These are phyloP conservation scores for Dalbergia cochinchinensis DNA, from an alignment of 306 rosid genomes.

Conservation along the genomic window DNA sequence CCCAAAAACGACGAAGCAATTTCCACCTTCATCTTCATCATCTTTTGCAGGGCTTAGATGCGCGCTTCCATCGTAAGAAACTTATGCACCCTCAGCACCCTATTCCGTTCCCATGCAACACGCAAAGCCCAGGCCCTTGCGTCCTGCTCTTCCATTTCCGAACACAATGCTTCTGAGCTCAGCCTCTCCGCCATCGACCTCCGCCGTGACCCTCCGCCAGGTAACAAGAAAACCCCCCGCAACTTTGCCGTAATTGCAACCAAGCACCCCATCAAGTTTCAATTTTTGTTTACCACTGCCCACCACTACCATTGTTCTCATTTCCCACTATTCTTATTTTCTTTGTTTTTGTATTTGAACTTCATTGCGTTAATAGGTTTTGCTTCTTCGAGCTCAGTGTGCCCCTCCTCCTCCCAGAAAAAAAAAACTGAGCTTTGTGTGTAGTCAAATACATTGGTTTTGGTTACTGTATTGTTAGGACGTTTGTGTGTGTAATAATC, in stretches of 20 bases:
- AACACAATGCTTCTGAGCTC: conserved; percentile 25
- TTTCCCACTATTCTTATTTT: neutral
- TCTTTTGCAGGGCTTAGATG: conserved; percentile 40
- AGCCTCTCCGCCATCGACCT: neutral
- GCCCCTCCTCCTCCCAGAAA: neutral
- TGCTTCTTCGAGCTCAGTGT: conserved; percentile 34
- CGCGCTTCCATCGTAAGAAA: conserved; percentile 42
- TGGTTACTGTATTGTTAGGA: conserved; percentile 32
- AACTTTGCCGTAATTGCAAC: neutral
- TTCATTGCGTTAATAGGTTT: conserved; percentile 25
- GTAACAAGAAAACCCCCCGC: neutral
- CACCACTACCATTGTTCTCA: neutral
- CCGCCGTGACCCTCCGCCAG: neutral
- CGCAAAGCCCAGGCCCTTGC: neutral
- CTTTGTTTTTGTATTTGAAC: neutral
- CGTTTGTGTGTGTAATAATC: conserved; percentile 28
- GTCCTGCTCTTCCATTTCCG: neutral
- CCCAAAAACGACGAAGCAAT: neutral
- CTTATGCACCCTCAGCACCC: conserved; percentile 47
- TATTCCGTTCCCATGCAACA: neutral
- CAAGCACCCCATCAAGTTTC: conserved; percentile 15
- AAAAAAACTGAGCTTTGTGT: neutral
- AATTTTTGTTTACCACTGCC: conserved; percentile 26
- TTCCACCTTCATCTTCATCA: neutral
- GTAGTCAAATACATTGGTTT: conserved; percentile 7